These are phyloP conservation scores for Triangularia verruculosa DNA, from an alignment of 2,329 filamentous ascomycete genomes.

Conservation along the genomic window DNA sequence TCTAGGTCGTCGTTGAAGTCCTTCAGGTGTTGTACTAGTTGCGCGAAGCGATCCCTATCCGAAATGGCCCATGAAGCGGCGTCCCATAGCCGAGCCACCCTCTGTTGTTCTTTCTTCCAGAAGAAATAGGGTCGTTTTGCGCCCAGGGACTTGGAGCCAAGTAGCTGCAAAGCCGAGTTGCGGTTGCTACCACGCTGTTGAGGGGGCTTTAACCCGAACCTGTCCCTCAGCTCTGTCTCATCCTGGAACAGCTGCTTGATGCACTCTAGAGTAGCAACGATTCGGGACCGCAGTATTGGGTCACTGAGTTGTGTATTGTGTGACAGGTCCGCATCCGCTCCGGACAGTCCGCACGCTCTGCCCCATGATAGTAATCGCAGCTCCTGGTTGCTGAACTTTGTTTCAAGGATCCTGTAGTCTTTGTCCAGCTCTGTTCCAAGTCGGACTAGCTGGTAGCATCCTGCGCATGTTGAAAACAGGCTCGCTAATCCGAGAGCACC, in stretches of 20 bases:
- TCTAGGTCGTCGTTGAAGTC: slow-evolving; percentile 2
- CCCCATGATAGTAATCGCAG: background rate
- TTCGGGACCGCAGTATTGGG: background rate
- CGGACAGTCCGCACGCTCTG: background rate
- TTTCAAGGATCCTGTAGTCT: background rate
- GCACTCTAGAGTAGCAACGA: background rate
- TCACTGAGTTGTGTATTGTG: background rate
- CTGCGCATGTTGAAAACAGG: background rate
- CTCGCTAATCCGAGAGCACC: background rate
- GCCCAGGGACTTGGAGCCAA: background rate
- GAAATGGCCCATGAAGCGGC: background rate
- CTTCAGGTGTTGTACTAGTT: background rate
- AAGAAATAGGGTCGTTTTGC: background rate
- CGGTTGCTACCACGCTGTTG: background rate
- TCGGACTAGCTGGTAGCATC: background rate
- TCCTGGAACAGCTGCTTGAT: background rate
- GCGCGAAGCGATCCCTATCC: background rate
- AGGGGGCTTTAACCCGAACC: background rate
- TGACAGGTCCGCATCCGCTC: no score
- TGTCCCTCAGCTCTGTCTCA: background rate
- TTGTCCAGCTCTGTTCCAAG: background rate
- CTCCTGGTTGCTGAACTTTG: background rate
- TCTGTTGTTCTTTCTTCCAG: background rate
- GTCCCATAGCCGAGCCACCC: background rate
- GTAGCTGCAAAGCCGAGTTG: background rate